Base-by-base conservation (phyloP, 2,329 filamentous ascomycete genomes). In the Phaeophleospora eucalypticola region DNA sequence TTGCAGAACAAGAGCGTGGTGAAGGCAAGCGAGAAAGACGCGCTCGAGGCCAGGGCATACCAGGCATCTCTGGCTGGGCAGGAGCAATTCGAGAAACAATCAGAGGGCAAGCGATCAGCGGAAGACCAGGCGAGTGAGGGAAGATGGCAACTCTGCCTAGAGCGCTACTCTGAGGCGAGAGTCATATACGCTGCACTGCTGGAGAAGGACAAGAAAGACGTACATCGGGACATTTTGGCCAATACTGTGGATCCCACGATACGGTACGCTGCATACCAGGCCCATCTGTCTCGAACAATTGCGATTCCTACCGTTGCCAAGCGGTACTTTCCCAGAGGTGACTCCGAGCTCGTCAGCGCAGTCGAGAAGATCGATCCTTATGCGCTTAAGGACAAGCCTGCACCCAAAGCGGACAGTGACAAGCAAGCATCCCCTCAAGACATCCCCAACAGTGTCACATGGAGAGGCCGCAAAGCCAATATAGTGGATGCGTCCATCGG, bases 401-500 rank as follows among this genome's bases (percentile, higher is more conserved):
- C 44, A 18, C 53, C 58, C 17, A 57, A 60, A 48, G 51, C 56
- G 3, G 59, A 58, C 2, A 56, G 53, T 9, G 60, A 57, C 38
- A 52, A 55, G 44, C 45, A 58, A 47, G 41, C 52, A 32, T 53
- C 52, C 21, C 51, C 53, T 7, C 52, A 62, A 43, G 68, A 81
- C 39, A 73, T 82, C 2, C 86, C 88, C 0, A 84, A 83, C 59
- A 86, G 82, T 8, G 83, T 98, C 48, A 83, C 79, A 3, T 98
- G 93, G 93, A 82, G 93, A 54, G 84, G 82, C 8, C 81, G 90
- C 35, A 85, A 85, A 52, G 91, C 96, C 14, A 83, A 85, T 56
- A 86, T 98, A 43, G 90, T 96, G 59, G 91, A 98, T 68, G 90
- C 91, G 19, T 84, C 89, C 41, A 95, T 97, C 58, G 88, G 90